phyloP scores from a whole-genome alignment of 2,329 filamentous ascomycete genomes.

The Colletotrichum viniferum region DNA sequence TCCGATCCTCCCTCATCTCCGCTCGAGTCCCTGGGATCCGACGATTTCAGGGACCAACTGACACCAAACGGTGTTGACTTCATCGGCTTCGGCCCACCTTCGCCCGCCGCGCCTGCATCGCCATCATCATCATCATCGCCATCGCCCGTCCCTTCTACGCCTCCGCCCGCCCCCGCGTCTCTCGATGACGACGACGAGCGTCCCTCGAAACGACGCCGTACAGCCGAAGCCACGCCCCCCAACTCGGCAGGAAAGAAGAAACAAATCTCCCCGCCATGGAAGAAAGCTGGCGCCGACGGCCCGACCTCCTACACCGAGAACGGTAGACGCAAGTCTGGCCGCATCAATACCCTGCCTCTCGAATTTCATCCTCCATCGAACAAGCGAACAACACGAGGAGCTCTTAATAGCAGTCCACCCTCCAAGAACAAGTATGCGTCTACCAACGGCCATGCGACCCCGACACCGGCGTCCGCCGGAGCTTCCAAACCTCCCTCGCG shows the following conservation, averaged over 20 bases:
- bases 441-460: conserved; percentile 31
- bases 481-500: conserved; percentile 30
- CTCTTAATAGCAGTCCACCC: conserved; percentile 37
- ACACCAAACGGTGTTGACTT: conserved; percentile 22
- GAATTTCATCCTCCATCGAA: conserved; percentile 55
- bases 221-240: conserved; percentile 51
- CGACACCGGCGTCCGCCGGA: conserved; percentile 31
- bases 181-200: conserved; percentile 42
- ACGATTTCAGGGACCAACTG: conserved; percentile 21
- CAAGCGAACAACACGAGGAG: conserved; percentile 57
- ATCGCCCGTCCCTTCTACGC: neutral
- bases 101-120: neutral
- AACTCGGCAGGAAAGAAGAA: conserved; percentile 46
- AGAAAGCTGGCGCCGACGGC: conserved; percentile 80
- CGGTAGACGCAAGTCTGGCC: conserved; percentile 71
- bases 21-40: conserved; percentile 19
- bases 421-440: conserved; percentile 30
- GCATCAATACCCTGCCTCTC: conserved; percentile 62
- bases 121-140: conserved; percentile 2
- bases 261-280: conserved; percentile 88
- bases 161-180: neutral
- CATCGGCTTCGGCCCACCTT: neutral
- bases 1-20: conserved; percentile 10
- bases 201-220: conserved; percentile 70
- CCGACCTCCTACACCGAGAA: conserved; percentile 83